Conservation (phyloP, 192 early-diverging fungal genomes). For the Umbelopsis sp. region DNA sequence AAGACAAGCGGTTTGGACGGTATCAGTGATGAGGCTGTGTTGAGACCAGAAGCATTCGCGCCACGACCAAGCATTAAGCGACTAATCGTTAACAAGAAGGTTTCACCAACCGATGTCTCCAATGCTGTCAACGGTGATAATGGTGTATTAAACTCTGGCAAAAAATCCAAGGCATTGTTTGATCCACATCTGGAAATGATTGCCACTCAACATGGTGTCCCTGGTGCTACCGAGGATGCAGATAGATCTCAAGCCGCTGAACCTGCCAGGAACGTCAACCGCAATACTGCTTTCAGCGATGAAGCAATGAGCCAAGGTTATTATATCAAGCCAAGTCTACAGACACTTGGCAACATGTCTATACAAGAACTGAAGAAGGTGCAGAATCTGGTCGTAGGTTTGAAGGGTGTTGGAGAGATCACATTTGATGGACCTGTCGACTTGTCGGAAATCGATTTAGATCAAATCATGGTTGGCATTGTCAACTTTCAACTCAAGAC, state of each 20-base stretch:
- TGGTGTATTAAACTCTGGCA: slow-evolving; percentile 12
- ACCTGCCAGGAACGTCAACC: neutral
- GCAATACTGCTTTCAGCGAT: slow-evolving; percentile 12
- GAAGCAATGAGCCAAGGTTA: slow-evolving; percentile 60
- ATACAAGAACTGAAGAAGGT: slow-evolving; percentile 71
- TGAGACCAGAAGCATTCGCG: slow-evolving; percentile 67
- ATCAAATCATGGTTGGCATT: slow-evolving; percentile 75
- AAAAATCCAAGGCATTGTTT: slow-evolving; percentile 22
- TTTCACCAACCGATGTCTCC: slow-evolving; percentile 24
- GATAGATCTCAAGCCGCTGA: neutral
- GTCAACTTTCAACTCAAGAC: slow-evolving; percentile 74
- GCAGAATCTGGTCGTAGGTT: slow-evolving; percentile 73
- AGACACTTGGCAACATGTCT: slow-evolving; percentile 70
- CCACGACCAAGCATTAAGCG: slow-evolving; percentile 76
- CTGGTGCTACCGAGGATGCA: neutral
- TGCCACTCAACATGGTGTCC: slow-evolving; percentile 8
- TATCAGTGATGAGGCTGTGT: slow-evolving; percentile 47
- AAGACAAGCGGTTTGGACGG: slow-evolving; percentile 41
- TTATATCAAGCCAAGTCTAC: slow-evolving; percentile 74
- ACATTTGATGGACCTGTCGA: slow-evolving; percentile 83
- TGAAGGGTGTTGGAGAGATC: slow-evolving; percentile 73
- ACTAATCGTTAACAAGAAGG: slow-evolving; percentile 59
- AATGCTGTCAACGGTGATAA: slow-evolving; percentile 23
- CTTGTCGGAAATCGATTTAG: slow-evolving; percentile 61
- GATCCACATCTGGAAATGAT: slow-evolving; percentile 22